Conservation (phyloP, 2,329 filamentous ascomycete species). For the Hypoxylon rubiginosum region DNA sequence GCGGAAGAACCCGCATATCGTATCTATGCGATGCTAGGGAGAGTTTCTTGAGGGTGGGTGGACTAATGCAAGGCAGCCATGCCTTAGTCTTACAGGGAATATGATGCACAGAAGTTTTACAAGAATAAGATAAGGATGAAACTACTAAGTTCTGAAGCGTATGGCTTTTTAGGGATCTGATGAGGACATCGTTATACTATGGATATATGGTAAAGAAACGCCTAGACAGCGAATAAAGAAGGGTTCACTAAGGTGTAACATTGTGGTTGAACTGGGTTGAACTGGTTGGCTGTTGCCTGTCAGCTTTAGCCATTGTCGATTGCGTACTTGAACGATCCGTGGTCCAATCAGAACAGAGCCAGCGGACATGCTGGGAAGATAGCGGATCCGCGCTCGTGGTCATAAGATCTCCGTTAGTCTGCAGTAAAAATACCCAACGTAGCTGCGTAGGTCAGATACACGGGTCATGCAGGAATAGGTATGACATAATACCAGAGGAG, state of each 20-base stretch:
- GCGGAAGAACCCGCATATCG: constrained; percentile 27
- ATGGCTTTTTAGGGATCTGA: background rate
- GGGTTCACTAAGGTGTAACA: background rate
- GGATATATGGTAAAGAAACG: no score
- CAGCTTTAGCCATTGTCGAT: constrained; percentile 20
- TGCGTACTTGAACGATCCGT: constrained; percentile 25
- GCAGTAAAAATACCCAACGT: constrained; percentile 13
- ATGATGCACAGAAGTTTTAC: background rate
- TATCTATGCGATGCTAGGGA: background rate
- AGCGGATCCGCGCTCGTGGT: constrained; percentile 21
- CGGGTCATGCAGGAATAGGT: constrained; percentile 12
- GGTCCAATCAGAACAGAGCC: constrained; percentile 27
- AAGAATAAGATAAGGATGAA: background rate
- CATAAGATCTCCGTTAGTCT: constrained; percentile 26
- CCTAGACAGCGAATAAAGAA: background rate
- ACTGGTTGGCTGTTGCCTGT: background rate
- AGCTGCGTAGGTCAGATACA: constrained; percentile 14
- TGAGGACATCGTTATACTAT: background rate
- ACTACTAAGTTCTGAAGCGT: background rate
- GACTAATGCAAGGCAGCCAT: background rate
- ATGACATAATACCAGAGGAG: constrained; percentile 28
- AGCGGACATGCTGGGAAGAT: constrained; percentile 12
- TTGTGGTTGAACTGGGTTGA: background rate
- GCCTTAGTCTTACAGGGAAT: background rate
- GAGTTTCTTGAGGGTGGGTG: background rate